Base-by-base conservation (phyloP, 2,329 filamentous ascomycete species). In the Proliferodiscus dingleyae region DNA sequence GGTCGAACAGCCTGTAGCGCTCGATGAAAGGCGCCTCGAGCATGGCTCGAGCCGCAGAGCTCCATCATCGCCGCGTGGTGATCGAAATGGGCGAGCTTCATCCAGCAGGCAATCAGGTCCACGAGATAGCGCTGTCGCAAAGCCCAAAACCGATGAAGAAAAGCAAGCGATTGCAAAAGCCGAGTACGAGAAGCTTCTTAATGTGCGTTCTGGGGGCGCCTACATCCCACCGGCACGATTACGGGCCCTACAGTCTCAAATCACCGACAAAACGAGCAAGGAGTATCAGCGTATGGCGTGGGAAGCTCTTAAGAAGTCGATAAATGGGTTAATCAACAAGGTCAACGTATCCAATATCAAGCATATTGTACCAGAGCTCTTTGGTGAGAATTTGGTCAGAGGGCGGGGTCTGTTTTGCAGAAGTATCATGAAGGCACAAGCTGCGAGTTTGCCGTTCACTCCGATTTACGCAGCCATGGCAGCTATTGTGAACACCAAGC, bases 241-340 rank as follows among this genome's bases (percentile, higher is more conserved):
- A 62, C 82, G 89, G 58, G 91, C 91, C 30, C 78, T 98, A 50
- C 93, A 98, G 71, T 88, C 90, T 43, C 89, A 95, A 68, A 95
- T 98, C 66, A 96, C 89, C 51, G 93, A 98, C 71, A 95, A 95
- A 74, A 83, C 79, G 44, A 94, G 85, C 68, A 94, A 95, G 68
- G 93, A 97, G 70, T 97, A 95, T 64, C 93, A 97, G 76, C 87
- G 93, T 60, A 95, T 98, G 88, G 89, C 90, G 7, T 98, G 93
- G 93, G 93, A 98, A 68, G 91, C 91, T 10, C 72, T 98, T 62
- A 98, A 98, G 73, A 98, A 98, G 74, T 93, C 87, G 39, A 95
- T 98, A 70, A 97, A 98, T 64, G 93, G 93, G 59, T 72, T 98
- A 55, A 95, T 98, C 76, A 98, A 98, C 77, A 98, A 98, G 73